These are phyloP conservation scores for Trametes maxima DNA, from an alignment of 768 basidiomycete species.

Conservation along the genomic window DNA sequence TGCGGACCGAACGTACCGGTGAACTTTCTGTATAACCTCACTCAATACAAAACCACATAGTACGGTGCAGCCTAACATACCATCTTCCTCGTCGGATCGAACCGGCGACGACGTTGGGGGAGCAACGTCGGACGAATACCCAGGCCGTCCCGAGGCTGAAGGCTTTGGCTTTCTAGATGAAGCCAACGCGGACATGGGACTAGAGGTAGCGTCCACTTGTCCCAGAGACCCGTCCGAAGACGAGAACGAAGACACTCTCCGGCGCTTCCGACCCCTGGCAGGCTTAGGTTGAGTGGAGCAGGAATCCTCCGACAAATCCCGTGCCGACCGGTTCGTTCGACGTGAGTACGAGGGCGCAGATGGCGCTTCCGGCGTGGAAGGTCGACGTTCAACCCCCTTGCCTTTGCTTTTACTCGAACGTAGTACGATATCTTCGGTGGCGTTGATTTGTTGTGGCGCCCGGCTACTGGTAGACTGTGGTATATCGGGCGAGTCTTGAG, in stretches of 20 bases:
- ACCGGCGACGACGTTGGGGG: conserved; percentile 13
- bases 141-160: not conserved
- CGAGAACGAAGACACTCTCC: conserved; percentile 13
- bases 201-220: not conserved
- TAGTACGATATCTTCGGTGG: not conserved
- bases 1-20: not conserved
- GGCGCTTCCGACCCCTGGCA: conserved; percentile 9
- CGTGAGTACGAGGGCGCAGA: not conserved
- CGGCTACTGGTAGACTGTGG: not conserved
- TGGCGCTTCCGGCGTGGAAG: not conserved
- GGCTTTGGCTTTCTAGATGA: not conserved
- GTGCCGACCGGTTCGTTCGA: not conserved
- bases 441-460: not conserved
- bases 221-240: conserved; percentile 6
- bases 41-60: not conserved
- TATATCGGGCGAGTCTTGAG: not conserved
- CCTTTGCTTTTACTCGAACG: not conserved
- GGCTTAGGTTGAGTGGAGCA: conserved; percentile 6
- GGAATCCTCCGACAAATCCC: not conserved
- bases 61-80: conserved; percentile 4
- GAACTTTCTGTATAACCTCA: not conserved
- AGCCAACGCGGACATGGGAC: not conserved
- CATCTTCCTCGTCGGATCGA: conserved; percentile 6
- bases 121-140: conserved; percentile 4
- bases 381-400: not conserved